Evolutionary conservation across 495 filamentous ascomycete species (phyloP), one percentile per base, ranked within the genome.

Genomic region (Penicillium herquei): DNA sequence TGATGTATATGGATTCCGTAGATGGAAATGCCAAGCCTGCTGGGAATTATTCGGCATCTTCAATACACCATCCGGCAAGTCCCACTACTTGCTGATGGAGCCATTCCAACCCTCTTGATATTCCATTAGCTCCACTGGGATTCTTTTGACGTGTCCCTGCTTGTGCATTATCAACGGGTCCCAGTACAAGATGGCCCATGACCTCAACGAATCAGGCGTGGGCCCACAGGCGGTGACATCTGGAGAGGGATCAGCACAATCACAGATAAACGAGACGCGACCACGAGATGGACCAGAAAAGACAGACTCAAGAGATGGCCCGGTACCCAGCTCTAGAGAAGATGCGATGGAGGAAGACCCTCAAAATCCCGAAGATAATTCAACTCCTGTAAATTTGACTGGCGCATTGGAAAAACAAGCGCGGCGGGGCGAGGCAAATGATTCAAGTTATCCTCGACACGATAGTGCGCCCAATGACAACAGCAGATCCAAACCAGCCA

Each of bases 151-250:
- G 21, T 26, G 21, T 26, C 21, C 21, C 21, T 26, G 21, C 21
- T 21, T 47, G 18, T 34, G 32, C n/a, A 14, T 41, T 21, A 30
- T 41, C 51, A 14, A 31, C 42, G 16, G 37, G 42, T 57, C 34
- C 48, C 39, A 49, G 34, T 49, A 49, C 53, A 64, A 62, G 18
- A 76, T 76, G 73, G 67, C 67, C 54, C 61, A 71, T 74, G 67
- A 55, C 52, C 58, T 59, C 40, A 54, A 64, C 49, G 58, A 57
- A 42, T 67, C 61, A 21, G 59, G 60, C 48, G 59, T 60, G 48
- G 69, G 51, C 57, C 47, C 48, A 49, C 63, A 46, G 40, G 56
- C 61, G 30, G 31, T 46, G 44, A 60, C 55, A 13, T 55, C 63
- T 39, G 53, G 55, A 47, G 44, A 32, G 33, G 59, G 52, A n/a